phyloP scores from a whole-genome alignment of 441 rosid genomes.

The Cnidoscolus chayamansa region DNA sequence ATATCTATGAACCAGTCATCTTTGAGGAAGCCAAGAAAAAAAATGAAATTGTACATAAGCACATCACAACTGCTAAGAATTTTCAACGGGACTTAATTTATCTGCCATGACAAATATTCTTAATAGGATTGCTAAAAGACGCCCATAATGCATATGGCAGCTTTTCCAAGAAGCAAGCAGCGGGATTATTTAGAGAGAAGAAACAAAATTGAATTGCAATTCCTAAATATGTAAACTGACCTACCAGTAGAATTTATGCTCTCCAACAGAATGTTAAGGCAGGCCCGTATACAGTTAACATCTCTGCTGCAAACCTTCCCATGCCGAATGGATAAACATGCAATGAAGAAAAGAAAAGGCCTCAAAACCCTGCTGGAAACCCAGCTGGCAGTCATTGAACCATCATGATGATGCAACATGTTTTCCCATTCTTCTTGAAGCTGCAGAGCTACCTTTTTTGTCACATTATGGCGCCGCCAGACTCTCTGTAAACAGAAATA shows the following conservation, averaged over 20 bases:
- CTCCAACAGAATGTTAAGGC: slow-evolving; percentile 69
- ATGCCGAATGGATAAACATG: slow-evolving; percentile 48
- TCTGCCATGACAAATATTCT: background rate
- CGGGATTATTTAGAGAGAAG: background rate
- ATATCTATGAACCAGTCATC: slow-evolving; percentile 7
- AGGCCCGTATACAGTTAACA: slow-evolving; percentile 50
- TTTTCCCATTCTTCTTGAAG: slow-evolving; percentile 75
- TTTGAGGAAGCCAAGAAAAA: background rate
- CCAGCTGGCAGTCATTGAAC: slow-evolving; percentile 46
- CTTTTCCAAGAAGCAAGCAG: background rate
- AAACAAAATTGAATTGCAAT: background rate
- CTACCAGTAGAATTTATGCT: slow-evolving; percentile 76
- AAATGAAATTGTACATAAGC: background rate
- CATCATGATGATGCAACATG: slow-evolving; percentile 37
- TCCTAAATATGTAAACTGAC: slow-evolving; percentile 12
- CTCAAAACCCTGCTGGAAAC: slow-evolving; percentile 63
- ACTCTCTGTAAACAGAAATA: slow-evolving; percentile 51
- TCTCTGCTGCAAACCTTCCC: slow-evolving; percentile 47
- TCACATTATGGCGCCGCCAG: slow-evolving; percentile 74
- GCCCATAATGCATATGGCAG: background rate
- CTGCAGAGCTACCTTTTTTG: slow-evolving; percentile 54
- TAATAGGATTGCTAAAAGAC: background rate
- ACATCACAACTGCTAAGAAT: background rate
- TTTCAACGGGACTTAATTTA: background rate
- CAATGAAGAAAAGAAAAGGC: slow-evolving; percentile 75